These are phyloP conservation scores for Dioszegia hungarica DNA, from an alignment of 768 basidiomycete genomes.

Conservation along the genomic window DNA sequence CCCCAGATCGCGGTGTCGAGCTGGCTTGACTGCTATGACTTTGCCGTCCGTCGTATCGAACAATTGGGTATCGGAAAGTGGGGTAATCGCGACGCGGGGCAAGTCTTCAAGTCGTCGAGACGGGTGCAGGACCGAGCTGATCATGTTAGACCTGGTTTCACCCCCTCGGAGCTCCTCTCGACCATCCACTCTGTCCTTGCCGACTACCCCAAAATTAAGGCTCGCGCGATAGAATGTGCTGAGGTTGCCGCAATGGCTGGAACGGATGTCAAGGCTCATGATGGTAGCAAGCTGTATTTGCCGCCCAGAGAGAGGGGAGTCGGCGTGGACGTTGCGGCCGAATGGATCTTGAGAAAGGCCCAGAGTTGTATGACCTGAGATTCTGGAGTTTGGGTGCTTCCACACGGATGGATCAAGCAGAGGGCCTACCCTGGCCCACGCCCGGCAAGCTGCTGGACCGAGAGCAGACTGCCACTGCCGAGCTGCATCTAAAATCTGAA, in stretches of 20 bases:
- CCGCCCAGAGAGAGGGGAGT: too few species aligned
- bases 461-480: too few species aligned
- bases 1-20: constrained; percentile 13
- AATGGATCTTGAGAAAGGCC: too few species aligned
- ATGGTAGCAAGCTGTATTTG: too few species aligned
- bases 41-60: constrained; percentile 5
- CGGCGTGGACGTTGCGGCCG: too few species aligned
- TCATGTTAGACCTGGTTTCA: neutral
- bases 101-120: neutral
- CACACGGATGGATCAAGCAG: too few species aligned
- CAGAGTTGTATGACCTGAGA: too few species aligned
- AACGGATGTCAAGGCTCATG: neutral
- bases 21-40: constrained; percentile 21
- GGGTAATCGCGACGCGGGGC: constrained; percentile 11
- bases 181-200: constrained; percentile 7
- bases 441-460: too few species aligned
- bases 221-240: neutral
- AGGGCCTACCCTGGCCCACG: too few species aligned
- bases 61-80: constrained; percentile 14
- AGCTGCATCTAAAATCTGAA: too few species aligned
- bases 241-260: neutral
- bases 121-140: neutral
- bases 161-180: neutral
- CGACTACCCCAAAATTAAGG: neutral
- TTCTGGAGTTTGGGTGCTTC: too few species aligned